phyloP scores from a whole-genome alignment of 23 red algal species.

The Cyanidioschyzon merolae region DNA sequence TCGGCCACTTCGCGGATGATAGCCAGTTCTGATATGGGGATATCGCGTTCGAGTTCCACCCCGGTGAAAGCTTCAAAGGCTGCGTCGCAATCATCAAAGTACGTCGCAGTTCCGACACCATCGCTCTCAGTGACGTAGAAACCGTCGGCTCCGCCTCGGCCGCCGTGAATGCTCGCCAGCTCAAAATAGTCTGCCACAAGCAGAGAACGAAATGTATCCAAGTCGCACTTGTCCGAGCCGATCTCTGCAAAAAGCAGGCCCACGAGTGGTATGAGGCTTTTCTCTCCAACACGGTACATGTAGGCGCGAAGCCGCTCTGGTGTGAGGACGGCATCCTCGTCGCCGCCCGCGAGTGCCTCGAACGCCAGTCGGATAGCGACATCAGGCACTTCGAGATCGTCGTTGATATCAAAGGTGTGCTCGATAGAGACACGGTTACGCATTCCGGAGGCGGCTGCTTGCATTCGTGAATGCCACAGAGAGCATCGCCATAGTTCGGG shows the following conservation, averaged over 20 bases:
- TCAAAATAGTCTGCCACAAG: slow-evolving; percentile 16
- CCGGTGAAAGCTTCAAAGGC: slow-evolving; percentile 10
- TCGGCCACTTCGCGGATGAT: slow-evolving; percentile 12
- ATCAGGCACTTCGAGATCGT: slow-evolving; percentile 5
- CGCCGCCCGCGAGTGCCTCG: not conserved
- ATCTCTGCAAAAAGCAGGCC: not conserved
- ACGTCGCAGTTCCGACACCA: not conserved
- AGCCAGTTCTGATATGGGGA: not conserved
- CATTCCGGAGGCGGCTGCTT: not conserved
- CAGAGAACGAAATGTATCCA: slow-evolving; percentile 8
- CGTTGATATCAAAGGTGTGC: slow-evolving; percentile 14
- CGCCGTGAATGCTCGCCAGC: slow-evolving; percentile 13
- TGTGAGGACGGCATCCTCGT: not conserved
- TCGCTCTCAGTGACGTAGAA: slow-evolving; percentile 11
- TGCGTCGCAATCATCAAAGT: slow-evolving; percentile 13
- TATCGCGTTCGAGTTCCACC: not conserved
- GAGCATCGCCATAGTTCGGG: slow-evolving; percentile 14
- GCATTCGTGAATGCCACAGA: not conserved
- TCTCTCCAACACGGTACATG: slow-evolving; percentile 14
- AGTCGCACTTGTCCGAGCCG: not conserved
- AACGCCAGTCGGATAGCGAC: slow-evolving; percentile 10
- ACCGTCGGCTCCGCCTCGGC: not conserved
- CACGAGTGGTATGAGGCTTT: not conserved
- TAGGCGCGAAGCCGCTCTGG: not conserved
- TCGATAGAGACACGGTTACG: not conserved